Base-by-base conservation (phyloP, 495 filamentous ascomycete genomes). In the Neurospora sp. region DNA sequence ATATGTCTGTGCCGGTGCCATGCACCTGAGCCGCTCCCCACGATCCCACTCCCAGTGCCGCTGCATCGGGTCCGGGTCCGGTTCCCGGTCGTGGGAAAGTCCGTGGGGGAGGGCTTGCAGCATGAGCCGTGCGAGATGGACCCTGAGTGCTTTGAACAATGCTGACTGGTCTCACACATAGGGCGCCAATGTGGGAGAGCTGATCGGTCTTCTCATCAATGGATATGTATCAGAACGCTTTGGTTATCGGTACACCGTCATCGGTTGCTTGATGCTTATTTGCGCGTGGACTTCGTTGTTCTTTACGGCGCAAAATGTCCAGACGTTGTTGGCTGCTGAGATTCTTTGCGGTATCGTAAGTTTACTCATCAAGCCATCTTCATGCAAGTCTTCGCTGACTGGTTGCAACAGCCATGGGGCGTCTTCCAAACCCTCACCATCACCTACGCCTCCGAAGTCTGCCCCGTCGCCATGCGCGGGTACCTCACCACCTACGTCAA, bases 401-500 rank as follows among this genome's bases (percentile, higher is more conserved):
- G 35, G 35, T 7, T 7, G 35, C 35, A 37, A 37, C 35, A 82
- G 48, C 87, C 86, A 14, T 94, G 92, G 92, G 92, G 92, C 75
- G 89, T 95, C 39, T 93, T 93, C 82, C 92, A 94, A 80, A 94
- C 92, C 2, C 81, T 88, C 39, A 92, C 90, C 70, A 90, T 92
- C 80, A 93, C 92, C 3, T 95, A 94, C 74, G 92, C 92, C 54
- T 92, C 91, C 69, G 92, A 95, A 77, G 91, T 93, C 44, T 91
- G 89, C 76, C 92, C 92, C 6, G 88, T 93, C 4, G 86, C 89
- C 18, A 85, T 94, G 74, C 88, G 92, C 37, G 88, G 89, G 23
- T 93, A 92, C 77, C 78, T 94, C 70, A 94, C 92, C 0, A 92
- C 91, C 39, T 93, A 93, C 73, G 90, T 94, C 81, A 94, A 94